These are phyloP conservation scores for Globisporangium spinosum DNA, from an alignment of 352 stramenopile genomes.

Conservation along the genomic window DNA sequence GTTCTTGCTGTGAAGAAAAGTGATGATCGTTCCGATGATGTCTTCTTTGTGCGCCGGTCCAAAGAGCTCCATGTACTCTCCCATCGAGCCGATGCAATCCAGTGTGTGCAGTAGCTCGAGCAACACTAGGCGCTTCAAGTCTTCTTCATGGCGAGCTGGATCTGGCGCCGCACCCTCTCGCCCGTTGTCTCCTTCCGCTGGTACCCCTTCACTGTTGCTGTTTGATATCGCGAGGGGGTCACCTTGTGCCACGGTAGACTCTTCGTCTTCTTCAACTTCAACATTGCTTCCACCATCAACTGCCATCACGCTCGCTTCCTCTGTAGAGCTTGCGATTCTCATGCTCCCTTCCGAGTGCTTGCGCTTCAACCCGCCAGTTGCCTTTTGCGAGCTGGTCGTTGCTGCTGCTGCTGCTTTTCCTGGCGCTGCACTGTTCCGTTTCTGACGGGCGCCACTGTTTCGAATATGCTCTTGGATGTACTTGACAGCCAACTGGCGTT, in stretches of 20 bases:
- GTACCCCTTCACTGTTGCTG: background rate
- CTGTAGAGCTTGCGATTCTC: conserved; percentile 16
- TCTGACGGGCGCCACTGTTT: conserved; percentile 28
- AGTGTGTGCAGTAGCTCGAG: conserved; percentile 80
- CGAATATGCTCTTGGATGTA: conserved; percentile 75
- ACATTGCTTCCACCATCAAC: background rate
- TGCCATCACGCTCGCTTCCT: conserved; percentile 23
- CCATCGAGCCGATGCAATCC: conserved; percentile 80
- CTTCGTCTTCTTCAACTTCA: conserved; percentile 13
- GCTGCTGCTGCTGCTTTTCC: conserved; percentile 8
- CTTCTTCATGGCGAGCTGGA: conserved; percentile 64
- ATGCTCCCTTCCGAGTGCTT: conserved; percentile 39
- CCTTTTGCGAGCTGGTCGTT: conserved; percentile 1
- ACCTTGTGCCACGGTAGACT: background rate
- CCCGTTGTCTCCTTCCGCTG: background rate
- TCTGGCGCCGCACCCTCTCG: conserved; percentile 20
- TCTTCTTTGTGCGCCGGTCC: conserved; percentile 80
- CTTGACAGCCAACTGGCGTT: conserved; percentile 59
- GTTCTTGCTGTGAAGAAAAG: conserved; percentile 84
- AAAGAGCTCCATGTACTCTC: conserved; percentile 84
- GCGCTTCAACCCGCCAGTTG: conserved; percentile 29
- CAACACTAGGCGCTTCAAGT: conserved; percentile 74
- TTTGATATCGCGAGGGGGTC: background rate
- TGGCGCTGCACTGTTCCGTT: conserved; percentile 21
- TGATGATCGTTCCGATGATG: conserved; percentile 77